Conservation (phyloP, 2,329 filamentous ascomycete species). For the Ophiosphaerella narmari region DNA sequence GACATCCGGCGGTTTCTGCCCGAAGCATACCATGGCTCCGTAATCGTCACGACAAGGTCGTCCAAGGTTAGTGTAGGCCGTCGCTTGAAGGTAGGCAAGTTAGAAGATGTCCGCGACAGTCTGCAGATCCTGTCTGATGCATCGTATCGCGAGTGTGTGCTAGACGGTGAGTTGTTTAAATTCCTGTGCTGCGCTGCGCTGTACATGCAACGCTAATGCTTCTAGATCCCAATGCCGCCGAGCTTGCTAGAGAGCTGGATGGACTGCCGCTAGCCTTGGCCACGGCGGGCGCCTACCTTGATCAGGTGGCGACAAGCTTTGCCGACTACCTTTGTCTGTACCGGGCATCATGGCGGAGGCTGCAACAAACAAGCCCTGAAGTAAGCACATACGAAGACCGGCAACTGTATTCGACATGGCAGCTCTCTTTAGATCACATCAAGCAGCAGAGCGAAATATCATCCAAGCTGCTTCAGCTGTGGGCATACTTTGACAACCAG, state of each 20-base stretch:
- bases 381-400: slow-evolving; percentile 24
- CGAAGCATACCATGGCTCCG: slow-evolving; percentile 1
- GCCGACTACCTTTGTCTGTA: slow-evolving; percentile 35
- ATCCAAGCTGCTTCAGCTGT: slow-evolving; percentile 11
- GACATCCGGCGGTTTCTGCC: slow-evolving; percentile 32
- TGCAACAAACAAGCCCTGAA: slow-evolving; percentile 17
- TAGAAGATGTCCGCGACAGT: slow-evolving; percentile 3
- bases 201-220: background rate
- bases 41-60: slow-evolving; percentile 11
- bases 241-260: slow-evolving; percentile 4
- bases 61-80: slow-evolving; percentile 5
- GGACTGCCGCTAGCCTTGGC: slow-evolving; percentile 9
- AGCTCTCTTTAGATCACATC: slow-evolving; percentile 10
- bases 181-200: background rate
- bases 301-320: slow-evolving; percentile 16
- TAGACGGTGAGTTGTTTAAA: background rate
- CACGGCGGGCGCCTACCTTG: background rate
- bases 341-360: slow-evolving; percentile 35
- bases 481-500: slow-evolving; percentile 33
- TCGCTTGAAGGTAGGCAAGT: slow-evolving; percentile 7
- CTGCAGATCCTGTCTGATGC: slow-evolving; percentile 11
- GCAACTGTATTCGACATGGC: slow-evolving; percentile 17
- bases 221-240: slow-evolving; percentile 38
- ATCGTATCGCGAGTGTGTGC: slow-evolving; percentile 2
- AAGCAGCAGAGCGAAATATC: slow-evolving; percentile 5